These are phyloP conservation scores for Schizochytrium sp. DNA, from an alignment of 108 stramenopile genomes.

Conservation along the genomic window DNA sequence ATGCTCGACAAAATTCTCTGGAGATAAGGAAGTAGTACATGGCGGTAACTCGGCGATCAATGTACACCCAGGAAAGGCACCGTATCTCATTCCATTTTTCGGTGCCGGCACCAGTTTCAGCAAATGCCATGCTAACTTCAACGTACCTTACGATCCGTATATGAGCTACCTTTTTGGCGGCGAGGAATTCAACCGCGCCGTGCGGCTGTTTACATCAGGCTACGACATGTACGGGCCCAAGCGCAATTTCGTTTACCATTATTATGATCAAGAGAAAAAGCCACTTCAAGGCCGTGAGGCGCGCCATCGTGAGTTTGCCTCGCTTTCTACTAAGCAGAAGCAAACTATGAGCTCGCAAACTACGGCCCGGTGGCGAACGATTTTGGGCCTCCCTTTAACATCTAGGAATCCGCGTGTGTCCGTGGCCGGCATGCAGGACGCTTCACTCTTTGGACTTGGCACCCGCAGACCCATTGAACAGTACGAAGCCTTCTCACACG, in stretches of 20 bases:
- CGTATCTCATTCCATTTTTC: slow-evolving; percentile 60
- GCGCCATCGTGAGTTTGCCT: not conserved
- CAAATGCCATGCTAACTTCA: slow-evolving; percentile 60
- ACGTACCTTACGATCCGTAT: slow-evolving; percentile 54
- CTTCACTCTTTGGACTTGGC: slow-evolving; percentile 30
- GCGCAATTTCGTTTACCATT: slow-evolving; percentile 55
- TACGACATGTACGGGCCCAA: slow-evolving; percentile 42
- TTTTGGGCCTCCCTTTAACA: slow-evolving; percentile 22
- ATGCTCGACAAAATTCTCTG: slow-evolving; percentile 24
- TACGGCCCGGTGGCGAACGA: slow-evolving; percentile 41
- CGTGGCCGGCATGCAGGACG: slow-evolving; percentile 24
- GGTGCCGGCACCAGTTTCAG: slow-evolving; percentile 53
- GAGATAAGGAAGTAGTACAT: slow-evolving; percentile 35
- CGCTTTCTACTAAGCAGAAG: not conserved
- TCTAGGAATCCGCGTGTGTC: not conserved
- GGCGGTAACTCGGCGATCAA: slow-evolving; percentile 49
- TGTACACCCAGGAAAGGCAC: slow-evolving; percentile 4
- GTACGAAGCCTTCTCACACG: slow-evolving; percentile 31
- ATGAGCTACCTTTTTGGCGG: slow-evolving; percentile 59
- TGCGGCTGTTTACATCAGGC: not conserved
- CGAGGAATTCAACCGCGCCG: slow-evolving; percentile 52
- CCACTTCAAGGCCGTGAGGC: not conserved
- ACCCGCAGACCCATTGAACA: slow-evolving; percentile 40
- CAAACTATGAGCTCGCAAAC: not conserved
- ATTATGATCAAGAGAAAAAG: slow-evolving; percentile 22